Base-by-base conservation (phyloP, 2,329 filamentous ascomycete genomes). In the Purpureocillium takamizusanense region DNA sequence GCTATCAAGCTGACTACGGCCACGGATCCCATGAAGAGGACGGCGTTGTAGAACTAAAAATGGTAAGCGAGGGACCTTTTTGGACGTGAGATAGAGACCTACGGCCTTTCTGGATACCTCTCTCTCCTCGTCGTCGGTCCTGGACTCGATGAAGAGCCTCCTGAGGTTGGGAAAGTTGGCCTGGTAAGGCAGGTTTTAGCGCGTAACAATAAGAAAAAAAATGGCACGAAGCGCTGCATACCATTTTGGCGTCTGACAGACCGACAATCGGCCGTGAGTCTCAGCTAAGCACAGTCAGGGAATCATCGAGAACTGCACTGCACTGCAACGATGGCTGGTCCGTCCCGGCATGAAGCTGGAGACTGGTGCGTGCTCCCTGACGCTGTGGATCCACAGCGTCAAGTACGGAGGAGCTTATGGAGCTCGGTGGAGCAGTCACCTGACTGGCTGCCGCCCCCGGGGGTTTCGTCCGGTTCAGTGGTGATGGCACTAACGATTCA, bases 1-100 rank as follows among this genome's bases (percentile, higher is more conserved):
- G 90, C 92, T 44, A 92, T 81, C 43, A 98, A 67, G 58, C 90
- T 94, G 67, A 97, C 95, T 43, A 95, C 79, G 7, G 90, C 88
- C 17, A 98, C 85, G 0, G 92, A 95, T 17, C 89, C 92, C 72
- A 98, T 90, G 66, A 97, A 98, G 2, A 97, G 70, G 1, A 95
- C 88, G 1, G 94, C 78, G 54, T 98, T 97, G 65, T 98, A 98
- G 61, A 98, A 98, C 92, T 95, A 52, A 7, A 7, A 23, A 8
- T 3, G 2, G 23, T 50, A 15, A 50, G 42, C 7, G n/a, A 40
- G 16, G 16, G 32, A 7, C 40, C 12, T 18, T 5, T 2, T 5
- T 2, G 7, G 5, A 3, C 9, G 2, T 9, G 16, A 3, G 32
- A 40, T 18, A 36, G 40, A 41, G 40, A 63, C 84, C 55, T 67